phyloP scores from a whole-genome alignment of 1,284 basidiomycete species.

The Sanghuangporus sanghuang region DNA sequence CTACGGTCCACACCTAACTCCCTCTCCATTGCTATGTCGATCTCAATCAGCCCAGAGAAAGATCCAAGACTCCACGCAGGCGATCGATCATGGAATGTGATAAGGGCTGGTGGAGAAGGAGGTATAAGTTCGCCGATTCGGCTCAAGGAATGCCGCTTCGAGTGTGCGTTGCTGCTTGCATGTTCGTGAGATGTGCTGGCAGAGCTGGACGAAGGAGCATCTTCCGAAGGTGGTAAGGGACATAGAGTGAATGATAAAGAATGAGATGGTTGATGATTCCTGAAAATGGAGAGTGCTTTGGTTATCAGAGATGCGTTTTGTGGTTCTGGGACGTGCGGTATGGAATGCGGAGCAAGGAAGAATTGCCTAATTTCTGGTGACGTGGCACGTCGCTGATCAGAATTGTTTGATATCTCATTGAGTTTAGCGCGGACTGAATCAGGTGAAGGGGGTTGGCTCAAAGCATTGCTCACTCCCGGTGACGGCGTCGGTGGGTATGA shows the following conservation, averaged over 20 bases:
- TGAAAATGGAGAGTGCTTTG: conserved; percentile 51
- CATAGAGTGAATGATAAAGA: conserved; percentile 62
- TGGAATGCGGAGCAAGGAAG: conserved; percentile 50
- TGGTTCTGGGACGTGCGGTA: conserved; percentile 33
- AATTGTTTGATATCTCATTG: conserved; percentile 25
- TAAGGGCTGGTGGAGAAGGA: conserved; percentile 36
- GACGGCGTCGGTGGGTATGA: conserved; percentile 68
- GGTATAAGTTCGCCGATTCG: conserved; percentile 15
- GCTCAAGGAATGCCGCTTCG: conserved; percentile 4
- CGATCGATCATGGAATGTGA: conserved; percentile 67
- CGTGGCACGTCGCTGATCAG: conserved; percentile 11
- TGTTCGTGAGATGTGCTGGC: background rate
- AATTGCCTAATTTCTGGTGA: conserved; percentile 48
- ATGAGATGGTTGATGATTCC: conserved; percentile 51
- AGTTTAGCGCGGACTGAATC: conserved; percentile 36
- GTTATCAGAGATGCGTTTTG: conserved; percentile 44
- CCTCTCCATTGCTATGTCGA: conserved; percentile 52
- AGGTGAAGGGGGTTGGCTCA: conserved; percentile 40
- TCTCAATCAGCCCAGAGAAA: conserved; percentile 55
- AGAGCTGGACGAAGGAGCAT: background rate
- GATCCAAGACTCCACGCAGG: conserved; percentile 55
- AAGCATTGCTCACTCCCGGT: conserved; percentile 25
- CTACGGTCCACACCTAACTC: conserved; percentile 63
- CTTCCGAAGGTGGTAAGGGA: conserved; percentile 29
- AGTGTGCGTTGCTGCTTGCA: background rate